Base-by-base conservation (phyloP, 306 rosid genomes). In the Psophocarpus tetragonolobus region DNA sequence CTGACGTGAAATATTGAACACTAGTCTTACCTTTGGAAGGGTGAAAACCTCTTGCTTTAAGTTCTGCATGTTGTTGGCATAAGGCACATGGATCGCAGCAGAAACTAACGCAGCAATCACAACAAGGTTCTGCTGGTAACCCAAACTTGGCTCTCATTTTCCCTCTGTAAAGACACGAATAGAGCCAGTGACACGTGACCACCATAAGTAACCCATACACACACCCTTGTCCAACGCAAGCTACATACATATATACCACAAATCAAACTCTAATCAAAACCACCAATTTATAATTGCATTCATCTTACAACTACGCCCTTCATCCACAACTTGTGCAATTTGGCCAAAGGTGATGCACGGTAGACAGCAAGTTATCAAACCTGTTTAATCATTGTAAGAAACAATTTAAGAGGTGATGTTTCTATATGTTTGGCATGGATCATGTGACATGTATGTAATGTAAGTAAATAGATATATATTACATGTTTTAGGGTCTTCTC, bases 271-370 rank as follows among this genome's bases (percentile, higher is more conserved):
- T n/a, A n/a, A n/a, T n/a, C n/a, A n/a, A n/a, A n/a, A n/a, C n/a
- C n/a, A n/a, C n/a, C n/a, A n/a, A n/a, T n/a, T n/a, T n/a, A n/a
- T n/a, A n/a, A n/a, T 33, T 71, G 33, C 20, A 30, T 35, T 29
- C 38, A 75, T 36, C 84, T 85, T 79, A 82, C 88, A 85, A 64
- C 77, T 82, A 14, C 62, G 60, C 8, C 80, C 86, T 82, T 85
- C 88, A 24, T 85, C 88, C 36, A 79, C 64, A 36, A 85, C 8
- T 69, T 85, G 86, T 35, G 86, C 88, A 62, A 85, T 75, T 82
- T 82, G 88, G 64, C 84, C 86, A 66, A 85, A 85, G 4, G 88
- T 85, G 62, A 85, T 10, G 69, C 88, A 82, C 0, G 88, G 88
- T 5, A 85, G 77, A 38, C 79, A 75, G 17, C 88, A 85, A 35